These are phyloP conservation scores for Penicillium thymicola DNA, from an alignment of 2,329 filamentous ascomycete genomes.

Conservation along the genomic window DNA sequence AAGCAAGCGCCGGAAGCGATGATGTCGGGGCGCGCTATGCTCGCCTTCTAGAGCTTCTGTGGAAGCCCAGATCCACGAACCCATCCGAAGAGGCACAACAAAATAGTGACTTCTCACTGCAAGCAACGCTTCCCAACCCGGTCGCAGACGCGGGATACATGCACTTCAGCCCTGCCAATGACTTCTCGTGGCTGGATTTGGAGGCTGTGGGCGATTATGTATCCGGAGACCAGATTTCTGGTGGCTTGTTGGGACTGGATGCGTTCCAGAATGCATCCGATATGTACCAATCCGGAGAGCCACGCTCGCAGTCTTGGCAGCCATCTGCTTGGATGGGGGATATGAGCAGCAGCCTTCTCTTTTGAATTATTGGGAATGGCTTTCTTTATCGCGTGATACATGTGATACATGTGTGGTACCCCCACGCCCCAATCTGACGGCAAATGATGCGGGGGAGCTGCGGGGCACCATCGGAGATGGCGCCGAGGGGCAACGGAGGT, in stretches of 20 bases:
- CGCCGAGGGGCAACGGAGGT: conserved; percentile 23
- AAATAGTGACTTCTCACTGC: conserved; percentile 33
- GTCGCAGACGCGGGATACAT: conserved; percentile 38
- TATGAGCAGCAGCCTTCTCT: conserved; percentile 37
- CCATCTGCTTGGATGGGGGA: conserved; percentile 42
- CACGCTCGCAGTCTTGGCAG: conserved; percentile 38
- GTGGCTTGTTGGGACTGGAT: conserved; percentile 36
- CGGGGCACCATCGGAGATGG: conserved; percentile 24
- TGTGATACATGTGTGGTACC: neutral
- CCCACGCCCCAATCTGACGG: conserved; percentile 8
- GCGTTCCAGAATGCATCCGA: conserved; percentile 32
- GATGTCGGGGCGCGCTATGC: conserved; percentile 62
- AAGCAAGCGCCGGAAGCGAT: conserved; percentile 56
- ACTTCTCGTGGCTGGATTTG: conserved; percentile 62
- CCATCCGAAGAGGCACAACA: conserved; percentile 28
- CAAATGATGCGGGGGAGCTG: conserved; percentile 23
- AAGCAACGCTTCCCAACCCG: conserved; percentile 29
- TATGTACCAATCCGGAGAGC: conserved; percentile 29
- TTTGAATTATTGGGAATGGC: conserved; percentile 16
- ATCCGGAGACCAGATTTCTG: conserved; percentile 43
- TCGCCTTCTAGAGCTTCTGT: conserved; percentile 58
- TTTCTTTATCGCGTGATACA: neutral
- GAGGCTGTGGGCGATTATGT: conserved; percentile 59
- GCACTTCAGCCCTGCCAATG: conserved; percentile 49
- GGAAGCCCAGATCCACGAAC: conserved; percentile 46